A percentile compares a stretch with the other conserved stretches of the same genome.
Evolutionary conservation across 2,329 filamentous ascomycete species (phyloP).

Genomic region (Claviceps africana): DNA sequence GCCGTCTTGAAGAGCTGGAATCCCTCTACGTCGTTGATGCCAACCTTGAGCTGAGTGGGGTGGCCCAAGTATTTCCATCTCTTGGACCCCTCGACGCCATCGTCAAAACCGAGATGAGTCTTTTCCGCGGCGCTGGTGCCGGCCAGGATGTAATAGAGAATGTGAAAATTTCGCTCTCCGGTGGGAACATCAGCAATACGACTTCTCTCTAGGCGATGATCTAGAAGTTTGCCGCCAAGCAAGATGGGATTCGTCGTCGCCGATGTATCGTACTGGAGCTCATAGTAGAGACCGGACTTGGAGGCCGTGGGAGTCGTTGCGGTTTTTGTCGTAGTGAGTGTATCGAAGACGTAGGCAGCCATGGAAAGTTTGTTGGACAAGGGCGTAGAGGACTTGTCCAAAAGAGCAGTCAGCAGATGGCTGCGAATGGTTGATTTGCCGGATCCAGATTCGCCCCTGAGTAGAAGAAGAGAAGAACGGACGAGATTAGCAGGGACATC

Average conservation of each 20-base stretch:
- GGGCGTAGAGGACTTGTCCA: conserved; percentile 83
- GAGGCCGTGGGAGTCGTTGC: conserved; percentile 90
- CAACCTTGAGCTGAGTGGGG: conserved; percentile 90
- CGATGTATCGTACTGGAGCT: conserved; percentile 89
- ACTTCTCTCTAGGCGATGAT: conserved; percentile 85
- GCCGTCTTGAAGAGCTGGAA: conserved; percentile 98
- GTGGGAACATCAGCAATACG: conserved; percentile 85
- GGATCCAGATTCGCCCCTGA: conserved; percentile 83
- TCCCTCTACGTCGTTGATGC: conserved; percentile 88
- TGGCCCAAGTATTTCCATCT: conserved; percentile 95
- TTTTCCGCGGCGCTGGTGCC: conserved; percentile 88
- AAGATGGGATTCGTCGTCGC: conserved; percentile 72
- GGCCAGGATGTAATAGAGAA: conserved; percentile 86
- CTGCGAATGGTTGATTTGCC: conserved; percentile 92
- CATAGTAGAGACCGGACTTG: conserved; percentile 88
- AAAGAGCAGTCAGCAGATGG: conserved; percentile 71
- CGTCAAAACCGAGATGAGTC: conserved; percentile 57
- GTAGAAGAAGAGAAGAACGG: conserved; percentile 7
- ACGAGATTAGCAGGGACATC: background rate
- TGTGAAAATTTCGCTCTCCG: conserved; percentile 90
- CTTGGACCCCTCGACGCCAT: conserved; percentile 42
- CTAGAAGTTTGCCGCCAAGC: conserved; percentile 85
- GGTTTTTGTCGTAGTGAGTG: conserved; percentile 92
- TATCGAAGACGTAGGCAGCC: conserved; percentile 90
- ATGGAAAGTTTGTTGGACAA: conserved; percentile 86